Conservation (phyloP, 306 rosid species). For the Gleditsia sinensis region DNA sequence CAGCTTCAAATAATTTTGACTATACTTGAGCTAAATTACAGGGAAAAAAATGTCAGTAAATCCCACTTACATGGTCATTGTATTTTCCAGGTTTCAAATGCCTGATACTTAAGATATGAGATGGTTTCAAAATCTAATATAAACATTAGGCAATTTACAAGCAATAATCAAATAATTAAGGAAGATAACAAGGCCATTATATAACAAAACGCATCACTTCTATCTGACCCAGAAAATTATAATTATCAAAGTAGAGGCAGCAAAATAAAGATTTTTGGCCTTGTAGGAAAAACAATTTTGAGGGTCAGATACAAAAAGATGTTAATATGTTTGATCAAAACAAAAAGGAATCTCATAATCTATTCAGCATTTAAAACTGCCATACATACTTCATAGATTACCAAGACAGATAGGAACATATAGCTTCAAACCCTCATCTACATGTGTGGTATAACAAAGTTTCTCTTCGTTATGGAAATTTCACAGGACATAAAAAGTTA, state of each 20-base stretch:
- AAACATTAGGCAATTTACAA: no score
- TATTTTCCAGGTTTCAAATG: constrained; percentile 16
- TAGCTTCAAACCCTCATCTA: no score
- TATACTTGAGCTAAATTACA: background rate
- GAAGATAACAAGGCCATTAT: no score
- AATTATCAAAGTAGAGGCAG: background rate
- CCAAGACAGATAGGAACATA: background rate
- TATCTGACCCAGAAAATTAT: background rate
- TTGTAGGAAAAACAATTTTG: background rate
- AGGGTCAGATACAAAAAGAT: background rate
- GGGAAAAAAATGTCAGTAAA: constrained; percentile 3
- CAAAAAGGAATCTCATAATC: background rate
- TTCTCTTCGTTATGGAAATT: background rate
- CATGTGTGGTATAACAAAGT: background rate
- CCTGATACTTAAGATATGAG: background rate
- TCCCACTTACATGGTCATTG: background rate
- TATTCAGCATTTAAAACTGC: background rate
- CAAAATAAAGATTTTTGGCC: background rate
- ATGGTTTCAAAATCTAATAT: constrained; percentile 20
- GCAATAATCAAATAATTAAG: no score
- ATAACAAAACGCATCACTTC: no score
- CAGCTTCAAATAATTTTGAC: background rate
- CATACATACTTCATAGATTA: background rate
- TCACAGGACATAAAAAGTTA: constrained; percentile 7
- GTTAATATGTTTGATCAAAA: constrained; percentile 12